These are phyloP conservation scores for Exsudoporus frostii DNA, from an alignment of 768 basidiomycete species.

Conservation along the genomic window DNA sequence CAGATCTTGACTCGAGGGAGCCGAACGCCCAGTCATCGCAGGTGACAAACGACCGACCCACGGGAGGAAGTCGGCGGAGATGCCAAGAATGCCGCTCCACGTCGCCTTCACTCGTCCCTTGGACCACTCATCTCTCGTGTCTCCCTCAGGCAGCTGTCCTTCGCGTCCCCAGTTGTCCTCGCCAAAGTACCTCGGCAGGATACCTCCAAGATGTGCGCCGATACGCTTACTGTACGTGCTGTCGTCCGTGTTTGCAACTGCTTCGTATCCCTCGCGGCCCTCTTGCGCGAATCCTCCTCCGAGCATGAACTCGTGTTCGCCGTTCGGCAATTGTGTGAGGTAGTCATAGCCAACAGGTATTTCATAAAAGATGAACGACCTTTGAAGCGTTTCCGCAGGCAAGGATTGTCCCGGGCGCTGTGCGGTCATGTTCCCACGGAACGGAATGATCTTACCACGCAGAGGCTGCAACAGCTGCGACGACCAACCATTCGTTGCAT, in stretches of 20 bases:
- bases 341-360: slow-evolving; percentile 51
- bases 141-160: slow-evolving; percentile 18
- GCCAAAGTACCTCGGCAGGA: slow-evolving; percentile 55
- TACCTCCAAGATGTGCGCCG: slow-evolving; percentile 39
- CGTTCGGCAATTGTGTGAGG: slow-evolving; percentile 56
- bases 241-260: slow-evolving; percentile 41
- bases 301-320: slow-evolving; percentile 54
- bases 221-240: slow-evolving; percentile 27
- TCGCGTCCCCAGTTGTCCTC: slow-evolving; percentile 40
- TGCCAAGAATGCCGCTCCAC: slow-evolving; percentile 66
- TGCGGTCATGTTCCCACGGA: slow-evolving; percentile 60
- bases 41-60: slow-evolving; percentile 70
- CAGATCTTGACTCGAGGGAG: slow-evolving; percentile 11
- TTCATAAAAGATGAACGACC: slow-evolving; percentile 60
- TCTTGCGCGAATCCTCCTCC: slow-evolving; percentile 52
- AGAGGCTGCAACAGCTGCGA: slow-evolving; percentile 66
- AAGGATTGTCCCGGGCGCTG: slow-evolving; percentile 49
- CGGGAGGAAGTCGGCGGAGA: slow-evolving; percentile 59
- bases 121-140: slow-evolving; percentile 28
- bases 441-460: slow-evolving; percentile 60
- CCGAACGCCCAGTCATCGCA: slow-evolving; percentile 42
- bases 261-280: slow-evolving; percentile 30
- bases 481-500: slow-evolving; percentile 83
- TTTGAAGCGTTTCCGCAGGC: slow-evolving; percentile 35
- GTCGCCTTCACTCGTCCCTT: slow-evolving; percentile 47